Percentiles rank a stretch among this genome's conserved stretches.
These are phyloP conservation scores for Globisporangium nagaii DNA, from an alignment of 352 stramenopile species.

Conservation along the genomic window DNA sequence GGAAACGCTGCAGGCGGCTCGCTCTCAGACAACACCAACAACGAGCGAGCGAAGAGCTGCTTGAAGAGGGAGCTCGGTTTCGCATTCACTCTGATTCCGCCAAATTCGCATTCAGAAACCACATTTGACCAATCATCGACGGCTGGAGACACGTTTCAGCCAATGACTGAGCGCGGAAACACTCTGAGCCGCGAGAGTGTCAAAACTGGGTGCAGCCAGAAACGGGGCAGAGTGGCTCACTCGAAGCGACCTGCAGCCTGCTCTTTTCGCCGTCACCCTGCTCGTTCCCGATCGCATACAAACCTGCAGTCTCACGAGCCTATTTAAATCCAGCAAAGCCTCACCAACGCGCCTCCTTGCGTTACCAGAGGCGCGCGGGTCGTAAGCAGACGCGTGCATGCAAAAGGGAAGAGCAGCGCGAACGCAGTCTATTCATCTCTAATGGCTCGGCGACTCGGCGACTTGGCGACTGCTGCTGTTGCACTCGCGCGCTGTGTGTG, in stretches of 20 bases:
- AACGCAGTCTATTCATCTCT: background rate
- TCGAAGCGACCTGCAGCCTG: no score
- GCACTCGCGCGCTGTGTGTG: background rate
- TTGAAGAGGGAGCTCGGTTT: conserved; percentile 6
- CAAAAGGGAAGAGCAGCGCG: background rate
- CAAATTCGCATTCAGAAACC: conserved; percentile 16
- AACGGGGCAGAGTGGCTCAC: no score
- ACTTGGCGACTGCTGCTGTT: no score
- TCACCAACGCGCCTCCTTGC: no score
- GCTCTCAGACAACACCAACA: background rate
- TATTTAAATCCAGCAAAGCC: no score
- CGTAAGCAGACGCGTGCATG: background rate
- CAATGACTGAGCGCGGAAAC: background rate
- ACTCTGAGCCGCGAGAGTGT: background rate
- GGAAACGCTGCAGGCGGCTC: background rate
- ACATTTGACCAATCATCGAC: conserved; percentile 16
- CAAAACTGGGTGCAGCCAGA: conserved; percentile 5
- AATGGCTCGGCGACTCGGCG: background rate
- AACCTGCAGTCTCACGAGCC: no score
- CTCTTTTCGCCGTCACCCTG: no score
- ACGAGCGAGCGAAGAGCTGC: background rate
- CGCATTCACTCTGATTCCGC: conserved; percentile 10
- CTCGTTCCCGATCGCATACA: no score
- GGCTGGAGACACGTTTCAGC: background rate
- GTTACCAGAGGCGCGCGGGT: background rate